These are phyloP conservation scores for Cyanidioschyzon merolae DNA, from an alignment of 23 red algal species.

Conservation along the genomic window DNA sequence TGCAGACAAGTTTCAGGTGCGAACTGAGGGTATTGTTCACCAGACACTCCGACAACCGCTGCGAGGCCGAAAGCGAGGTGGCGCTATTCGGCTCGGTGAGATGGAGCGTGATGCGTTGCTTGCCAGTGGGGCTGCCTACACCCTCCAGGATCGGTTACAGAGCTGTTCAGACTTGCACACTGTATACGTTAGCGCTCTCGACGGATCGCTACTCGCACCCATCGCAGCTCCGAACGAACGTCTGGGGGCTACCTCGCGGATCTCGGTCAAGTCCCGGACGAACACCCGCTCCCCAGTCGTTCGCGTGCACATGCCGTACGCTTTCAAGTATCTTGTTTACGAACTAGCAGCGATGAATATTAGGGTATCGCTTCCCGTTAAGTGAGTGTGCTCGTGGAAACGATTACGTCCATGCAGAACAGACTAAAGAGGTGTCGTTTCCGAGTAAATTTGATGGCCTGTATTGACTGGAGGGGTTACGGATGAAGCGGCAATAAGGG, in stretches of 20 bases:
- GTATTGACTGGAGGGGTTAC: no score
- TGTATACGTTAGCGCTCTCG: conserved; percentile 45
- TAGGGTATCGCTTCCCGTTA: neutral
- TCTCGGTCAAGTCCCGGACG: neutral
- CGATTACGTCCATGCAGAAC: neutral
- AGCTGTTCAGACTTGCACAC: conserved; percentile 68
- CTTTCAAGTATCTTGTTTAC: conserved; percentile 72
- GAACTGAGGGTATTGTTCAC: conserved; percentile 55
- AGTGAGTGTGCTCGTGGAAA: neutral
- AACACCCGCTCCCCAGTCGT: neutral
- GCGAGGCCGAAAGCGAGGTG: conserved; percentile 68
- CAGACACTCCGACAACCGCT: conserved; percentile 72
- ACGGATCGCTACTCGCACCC: conserved; percentile 57
- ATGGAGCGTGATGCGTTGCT: conserved; percentile 94
- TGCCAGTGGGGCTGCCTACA: conserved; percentile 69
- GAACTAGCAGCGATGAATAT: conserved; percentile 98
- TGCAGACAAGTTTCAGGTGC: conserved; percentile 92
- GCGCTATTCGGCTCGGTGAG: conserved; percentile 95
- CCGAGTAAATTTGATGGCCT: no score
- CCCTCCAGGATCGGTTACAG: conserved; percentile 64
- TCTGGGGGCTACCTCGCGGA: conserved; percentile 10
- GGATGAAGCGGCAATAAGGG: no score
- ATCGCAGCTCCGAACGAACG: neutral
- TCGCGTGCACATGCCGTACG: conserved; percentile 76
- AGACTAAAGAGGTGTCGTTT: no score